Evolutionary conservation across 192 early-diverging fungal species (phyloP).

Genomic region (Entrophospora sp.): DNA sequence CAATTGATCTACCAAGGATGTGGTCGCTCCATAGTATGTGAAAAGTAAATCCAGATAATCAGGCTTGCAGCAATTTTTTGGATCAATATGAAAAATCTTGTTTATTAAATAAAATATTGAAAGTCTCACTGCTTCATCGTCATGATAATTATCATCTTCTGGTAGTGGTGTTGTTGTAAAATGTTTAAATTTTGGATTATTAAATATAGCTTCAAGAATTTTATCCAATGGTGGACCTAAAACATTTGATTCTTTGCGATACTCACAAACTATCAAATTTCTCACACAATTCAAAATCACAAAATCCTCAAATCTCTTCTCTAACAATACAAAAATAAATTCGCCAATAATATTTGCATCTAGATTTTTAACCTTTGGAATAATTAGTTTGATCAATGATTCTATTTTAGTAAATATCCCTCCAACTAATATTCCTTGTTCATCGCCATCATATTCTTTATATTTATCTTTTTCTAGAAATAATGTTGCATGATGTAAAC

Average conservation of each 20-base stretch:
- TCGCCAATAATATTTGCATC: slow-evolving; percentile 31
- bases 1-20: slow-evolving; percentile 39
- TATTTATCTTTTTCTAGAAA: slow-evolving; percentile 15
- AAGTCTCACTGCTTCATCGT: no score
- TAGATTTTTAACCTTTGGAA: slow-evolving; percentile 6
- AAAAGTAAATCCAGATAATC: slow-evolving; percentile 39
- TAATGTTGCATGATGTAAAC: slow-evolving; percentile 15
- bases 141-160: no score
- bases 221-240: slow-evolving; percentile 29
- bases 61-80: slow-evolving; percentile 38
- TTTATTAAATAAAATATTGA: slow-evolving; percentile 43
- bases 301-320: slow-evolving; percentile 33
- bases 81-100: slow-evolving; percentile 40
- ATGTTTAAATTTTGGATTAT: slow-evolving; percentile 29
- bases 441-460: neutral
- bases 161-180: slow-evolving; percentile 23
- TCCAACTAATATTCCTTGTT: neutral
- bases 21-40: slow-evolving; percentile 51
- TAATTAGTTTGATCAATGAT: neutral
- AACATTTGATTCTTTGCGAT: slow-evolving; percentile 23
- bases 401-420: neutral
- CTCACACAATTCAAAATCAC: slow-evolving; percentile 32
- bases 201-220: slow-evolving; percentile 33
- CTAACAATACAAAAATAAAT: slow-evolving; percentile 28
- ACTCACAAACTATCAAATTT: slow-evolving; percentile 26